Percentiles rank a stretch among this genome's conserved stretches.
Evolutionary conservation across 2,329 filamentous ascomycete species (phyloP).

Genomic region (Annulohypoxylon truncatum): DNA sequence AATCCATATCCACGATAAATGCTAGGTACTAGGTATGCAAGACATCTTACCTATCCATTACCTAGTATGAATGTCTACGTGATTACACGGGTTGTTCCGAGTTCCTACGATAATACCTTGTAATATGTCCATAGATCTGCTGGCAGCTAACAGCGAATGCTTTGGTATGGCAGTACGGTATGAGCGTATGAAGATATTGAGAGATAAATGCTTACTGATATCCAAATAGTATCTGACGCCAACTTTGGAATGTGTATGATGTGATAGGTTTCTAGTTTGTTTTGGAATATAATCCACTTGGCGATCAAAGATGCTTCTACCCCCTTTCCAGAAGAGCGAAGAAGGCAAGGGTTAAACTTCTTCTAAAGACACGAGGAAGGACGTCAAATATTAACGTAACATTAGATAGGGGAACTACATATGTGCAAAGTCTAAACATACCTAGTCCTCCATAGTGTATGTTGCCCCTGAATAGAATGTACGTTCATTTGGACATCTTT

Average conservation of each 20-base stretch:
- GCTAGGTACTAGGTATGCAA: slow-evolving; percentile 14
- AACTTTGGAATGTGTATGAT: slow-evolving; percentile 1
- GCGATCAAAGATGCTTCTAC: neutral
- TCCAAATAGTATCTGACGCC: neutral
- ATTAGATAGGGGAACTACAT: slow-evolving; percentile 13
- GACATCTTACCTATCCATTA: slow-evolving; percentile 13
- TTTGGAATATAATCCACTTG: neutral
- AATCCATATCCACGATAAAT: neutral
- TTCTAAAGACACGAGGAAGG: slow-evolving; percentile 1
- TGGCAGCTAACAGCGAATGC: neutral
- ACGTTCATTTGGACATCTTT: slow-evolving; percentile 12
- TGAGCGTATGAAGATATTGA: neutral
- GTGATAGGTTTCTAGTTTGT: slow-evolving; percentile 1
- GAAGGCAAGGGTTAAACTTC: neutral
- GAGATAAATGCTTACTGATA: neutral
- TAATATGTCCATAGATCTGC: slow-evolving; percentile 1
- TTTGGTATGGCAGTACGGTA: neutral
- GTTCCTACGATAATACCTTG: slow-evolving; percentile 29
- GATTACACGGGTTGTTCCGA: slow-evolving; percentile 11
- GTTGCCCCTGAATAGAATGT: slow-evolving; percentile 17
- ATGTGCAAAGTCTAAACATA: neutral
- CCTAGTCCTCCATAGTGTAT: neutral
- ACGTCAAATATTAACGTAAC: neutral
- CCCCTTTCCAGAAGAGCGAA: neutral
- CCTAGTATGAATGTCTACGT: slow-evolving; percentile 5